A percentile compares a stretch with the other conserved stretches of the same genome.
These are phyloP conservation scores for Mucor saturninus DNA, from an alignment of 371 early-diverging fungal species.

Conservation along the genomic window DNA sequence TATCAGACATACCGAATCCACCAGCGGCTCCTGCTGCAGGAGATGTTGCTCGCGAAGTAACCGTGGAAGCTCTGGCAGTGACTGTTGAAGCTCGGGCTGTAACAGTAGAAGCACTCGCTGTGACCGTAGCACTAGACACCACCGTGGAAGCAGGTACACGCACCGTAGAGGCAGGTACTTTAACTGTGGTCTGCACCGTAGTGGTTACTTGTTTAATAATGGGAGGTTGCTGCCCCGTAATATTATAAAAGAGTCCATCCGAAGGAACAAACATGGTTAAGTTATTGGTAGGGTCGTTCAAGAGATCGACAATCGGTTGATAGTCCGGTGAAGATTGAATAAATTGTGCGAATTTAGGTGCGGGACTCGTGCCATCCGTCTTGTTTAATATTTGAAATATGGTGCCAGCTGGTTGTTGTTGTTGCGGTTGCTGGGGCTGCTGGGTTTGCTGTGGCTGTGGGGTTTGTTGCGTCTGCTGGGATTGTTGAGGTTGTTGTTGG, in stretches of 20 bases:
- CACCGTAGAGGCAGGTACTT: neutral
- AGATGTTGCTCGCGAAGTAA: neutral
- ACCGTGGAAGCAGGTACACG: neutral
- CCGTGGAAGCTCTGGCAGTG: neutral
- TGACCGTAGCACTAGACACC: neutral
- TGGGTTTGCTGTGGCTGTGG: slow-evolving; percentile 5
- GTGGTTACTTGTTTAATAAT: neutral
- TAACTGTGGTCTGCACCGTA: neutral
- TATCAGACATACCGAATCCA: neutral
- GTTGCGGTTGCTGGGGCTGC: neutral
- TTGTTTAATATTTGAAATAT: slow-evolving; percentile 36
- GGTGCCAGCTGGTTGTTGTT: slow-evolving; percentile 5
- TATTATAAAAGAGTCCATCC: slow-evolving; percentile 24
- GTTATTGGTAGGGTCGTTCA: slow-evolving; percentile 30
- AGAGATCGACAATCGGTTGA: slow-evolving; percentile 30
- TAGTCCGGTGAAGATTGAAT: slow-evolving; percentile 35
- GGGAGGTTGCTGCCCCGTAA: slow-evolving; percentile 1
- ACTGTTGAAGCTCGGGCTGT: neutral
- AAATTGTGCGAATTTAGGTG: slow-evolving; percentile 31
- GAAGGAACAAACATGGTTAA: slow-evolving; percentile 42
- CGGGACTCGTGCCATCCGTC: slow-evolving; percentile 35
- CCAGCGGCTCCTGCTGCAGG: too few species aligned
- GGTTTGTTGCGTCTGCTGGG: neutral
- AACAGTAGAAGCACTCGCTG: neutral
- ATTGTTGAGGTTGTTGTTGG: too few species aligned